These are phyloP conservation scores for Zopfochytrium polystomum DNA, from an alignment of 371 early-diverging fungal species.

Conservation along the genomic window DNA sequence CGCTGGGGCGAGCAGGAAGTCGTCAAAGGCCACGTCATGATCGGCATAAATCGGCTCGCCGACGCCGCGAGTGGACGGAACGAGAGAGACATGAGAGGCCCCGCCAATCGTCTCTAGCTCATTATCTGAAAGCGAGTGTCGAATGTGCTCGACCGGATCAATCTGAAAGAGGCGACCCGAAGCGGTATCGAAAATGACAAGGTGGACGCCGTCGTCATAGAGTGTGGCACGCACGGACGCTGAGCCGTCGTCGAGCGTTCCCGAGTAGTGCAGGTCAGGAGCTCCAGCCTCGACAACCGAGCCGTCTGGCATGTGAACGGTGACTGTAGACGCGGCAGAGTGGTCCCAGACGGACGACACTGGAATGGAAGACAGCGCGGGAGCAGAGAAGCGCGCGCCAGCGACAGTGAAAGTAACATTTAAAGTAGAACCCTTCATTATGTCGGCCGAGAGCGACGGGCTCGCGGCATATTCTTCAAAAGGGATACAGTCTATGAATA, in stretches of 20 bases:
- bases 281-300: not conserved
- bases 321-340: not conserved
- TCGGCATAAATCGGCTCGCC: not conserved
- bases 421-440: not conserved
- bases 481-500: too few species aligned
- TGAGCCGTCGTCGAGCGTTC: constrained; percentile 1
- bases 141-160: not conserved
- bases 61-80: not conserved
- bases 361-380: not conserved
- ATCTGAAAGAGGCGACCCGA: not conserved
- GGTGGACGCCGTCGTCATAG: constrained; percentile 2
- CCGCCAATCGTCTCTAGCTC: constrained; percentile 1
- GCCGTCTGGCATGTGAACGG: not conserved
- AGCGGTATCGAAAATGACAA: not conserved
- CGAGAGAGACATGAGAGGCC: not conserved
- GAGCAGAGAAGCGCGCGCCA: not conserved
- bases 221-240: not conserved
- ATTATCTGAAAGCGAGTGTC: not conserved
- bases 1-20: too few species aligned
- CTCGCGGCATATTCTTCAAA: too few species aligned
- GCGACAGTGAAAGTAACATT: not conserved
- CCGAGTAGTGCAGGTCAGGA: constrained; percentile 1
- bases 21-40: not conserved
- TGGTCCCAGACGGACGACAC: not conserved
- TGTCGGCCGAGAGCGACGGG: too few species aligned